phyloP scores from a whole-genome alignment of 805 yeast species.

The Candida broadrunensis region DNA sequence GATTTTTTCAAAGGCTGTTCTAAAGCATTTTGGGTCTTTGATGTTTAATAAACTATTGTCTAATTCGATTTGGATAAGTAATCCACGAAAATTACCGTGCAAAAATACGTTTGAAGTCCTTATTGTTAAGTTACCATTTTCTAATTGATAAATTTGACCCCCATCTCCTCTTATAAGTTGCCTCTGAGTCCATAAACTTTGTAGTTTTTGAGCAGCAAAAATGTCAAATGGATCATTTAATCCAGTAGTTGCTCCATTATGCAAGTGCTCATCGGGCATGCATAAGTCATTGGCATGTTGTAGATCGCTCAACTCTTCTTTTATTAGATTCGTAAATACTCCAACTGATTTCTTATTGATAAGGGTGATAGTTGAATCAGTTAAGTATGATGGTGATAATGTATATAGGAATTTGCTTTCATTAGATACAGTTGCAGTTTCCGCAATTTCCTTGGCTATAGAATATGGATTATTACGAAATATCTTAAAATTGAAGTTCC shows the following conservation, averaged over 20 bases:
- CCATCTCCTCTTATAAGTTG: conserved; percentile 75
- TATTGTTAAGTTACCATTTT: conserved; percentile 49
- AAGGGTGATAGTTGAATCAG: conserved; percentile 46
- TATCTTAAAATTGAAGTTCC: conserved; percentile 69
- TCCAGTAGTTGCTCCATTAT: conserved; percentile 53
- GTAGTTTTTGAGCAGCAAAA: conserved; percentile 55
- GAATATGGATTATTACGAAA: conserved; percentile 62
- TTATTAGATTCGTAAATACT: conserved; percentile 30
- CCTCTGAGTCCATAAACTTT: conserved; percentile 65
- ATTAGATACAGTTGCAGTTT: conserved; percentile 23
- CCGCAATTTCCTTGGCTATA: conserved; percentile 35
- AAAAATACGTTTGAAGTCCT: conserved; percentile 69
- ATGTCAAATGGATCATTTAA: conserved; percentile 56
- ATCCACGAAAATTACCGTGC: conserved; percentile 72
- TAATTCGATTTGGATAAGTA: conserved; percentile 57
- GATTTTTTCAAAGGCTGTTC: conserved; percentile 22
- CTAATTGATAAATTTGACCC: conserved; percentile 62
- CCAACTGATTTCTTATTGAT: conserved; percentile 41
- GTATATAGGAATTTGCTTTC: conserved; percentile 50
- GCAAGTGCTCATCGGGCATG: conserved; percentile 37
- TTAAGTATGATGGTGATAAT: conserved; percentile 47
- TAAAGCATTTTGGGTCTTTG: conserved; percentile 9
- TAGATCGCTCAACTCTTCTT: conserved; percentile 25
- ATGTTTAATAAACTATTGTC: conserved; percentile 14
- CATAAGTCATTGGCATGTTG: conserved; percentile 15